Percentiles rank a stretch among this genome's conserved stretches.
Evolutionary conservation across 1,139 yeast species (phyloP).

Genomic region (Tardiomyces depauwii): DNA sequence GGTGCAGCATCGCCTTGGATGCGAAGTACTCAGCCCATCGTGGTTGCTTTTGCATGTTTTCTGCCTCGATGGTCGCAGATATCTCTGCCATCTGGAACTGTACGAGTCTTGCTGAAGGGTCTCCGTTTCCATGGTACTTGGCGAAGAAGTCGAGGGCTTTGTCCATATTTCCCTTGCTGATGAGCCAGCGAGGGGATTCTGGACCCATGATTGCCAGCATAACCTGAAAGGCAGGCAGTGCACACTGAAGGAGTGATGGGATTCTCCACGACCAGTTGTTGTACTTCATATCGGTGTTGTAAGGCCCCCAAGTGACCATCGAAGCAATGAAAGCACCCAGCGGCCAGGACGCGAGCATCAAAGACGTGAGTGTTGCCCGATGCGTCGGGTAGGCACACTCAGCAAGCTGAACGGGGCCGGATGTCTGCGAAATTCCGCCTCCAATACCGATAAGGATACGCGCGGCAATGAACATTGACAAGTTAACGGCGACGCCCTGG

Average conservation of each 20-base stretch:
- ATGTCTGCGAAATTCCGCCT: constrained; percentile 60
- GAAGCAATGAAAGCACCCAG: constrained; percentile 34
- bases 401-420: constrained; percentile 64
- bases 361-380: constrained; percentile 44
- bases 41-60: constrained; percentile 38
- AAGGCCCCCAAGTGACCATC: constrained; percentile 38
- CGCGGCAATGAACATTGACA: constrained; percentile 61
- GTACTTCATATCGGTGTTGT: background rate
- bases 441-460: constrained; percentile 58
- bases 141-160: constrained; percentile 42
- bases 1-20: constrained; percentile 27
- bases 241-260: constrained; percentile 28
- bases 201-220: constrained; percentile 41
- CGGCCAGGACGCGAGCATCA: constrained; percentile 41
- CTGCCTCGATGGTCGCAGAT: constrained; percentile 42
- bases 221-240: constrained; percentile 41
- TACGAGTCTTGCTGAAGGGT: constrained; percentile 13
- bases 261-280: background rate
- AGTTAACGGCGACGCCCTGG: constrained; percentile 38
- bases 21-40: constrained; percentile 25
- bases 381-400: constrained; percentile 56
- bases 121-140: constrained; percentile 42
- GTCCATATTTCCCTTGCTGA: constrained; percentile 48
- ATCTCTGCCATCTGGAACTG: constrained; percentile 29
- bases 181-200: constrained; percentile 67